Evolutionary conservation across 768 basidiomycete species (phyloP).

Genomic region (Kockovaella imperatae): DNA sequence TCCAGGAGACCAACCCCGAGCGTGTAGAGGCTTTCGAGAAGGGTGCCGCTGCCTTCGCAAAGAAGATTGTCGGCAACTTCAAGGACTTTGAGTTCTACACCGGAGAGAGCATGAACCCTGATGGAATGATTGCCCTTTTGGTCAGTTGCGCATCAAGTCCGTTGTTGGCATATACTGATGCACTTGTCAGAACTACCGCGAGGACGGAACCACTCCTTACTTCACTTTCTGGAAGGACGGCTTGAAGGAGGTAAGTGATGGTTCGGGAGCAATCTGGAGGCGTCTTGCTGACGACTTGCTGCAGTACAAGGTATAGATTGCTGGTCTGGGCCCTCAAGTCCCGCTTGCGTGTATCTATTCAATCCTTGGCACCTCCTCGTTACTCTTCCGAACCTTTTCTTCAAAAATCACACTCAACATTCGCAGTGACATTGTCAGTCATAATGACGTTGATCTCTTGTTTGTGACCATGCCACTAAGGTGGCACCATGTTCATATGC

Average conservation of each 20-base stretch:
- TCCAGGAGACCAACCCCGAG: conserved; percentile 54
- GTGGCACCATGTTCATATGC: too few relatives aligned
- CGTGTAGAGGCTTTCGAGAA: conserved; percentile 72
- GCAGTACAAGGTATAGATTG: too few relatives aligned
- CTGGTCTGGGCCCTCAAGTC: too few relatives aligned
- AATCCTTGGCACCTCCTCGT: too few relatives aligned
- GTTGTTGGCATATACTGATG: not conserved
- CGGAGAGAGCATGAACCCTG: conserved; percentile 55
- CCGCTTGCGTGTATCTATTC: too few relatives aligned
- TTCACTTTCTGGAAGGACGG: conserved; percentile 97
- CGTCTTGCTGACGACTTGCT: too few relatives aligned
- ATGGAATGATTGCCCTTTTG: conserved; percentile 90
- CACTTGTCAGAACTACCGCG: conserved; percentile 62
- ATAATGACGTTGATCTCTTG: too few relatives aligned
- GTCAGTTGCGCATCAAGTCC: conserved; percentile 12
- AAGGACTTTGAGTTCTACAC: conserved; percentile 81
- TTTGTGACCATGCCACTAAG: too few relatives aligned
- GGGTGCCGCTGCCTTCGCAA: conserved; percentile 65
- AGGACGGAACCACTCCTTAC: conserved; percentile 58
- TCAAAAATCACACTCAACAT: too few relatives aligned
- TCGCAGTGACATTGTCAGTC: too few relatives aligned
- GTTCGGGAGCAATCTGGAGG: too few relatives aligned
- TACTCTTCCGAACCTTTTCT: too few relatives aligned
- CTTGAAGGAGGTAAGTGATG: conserved; percentile 59
- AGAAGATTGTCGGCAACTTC: conserved; percentile 83